These are phyloP conservation scores for Cyclaneusma minus DNA, from an alignment of 2,329 filamentous ascomycete species.

Conservation along the genomic window DNA sequence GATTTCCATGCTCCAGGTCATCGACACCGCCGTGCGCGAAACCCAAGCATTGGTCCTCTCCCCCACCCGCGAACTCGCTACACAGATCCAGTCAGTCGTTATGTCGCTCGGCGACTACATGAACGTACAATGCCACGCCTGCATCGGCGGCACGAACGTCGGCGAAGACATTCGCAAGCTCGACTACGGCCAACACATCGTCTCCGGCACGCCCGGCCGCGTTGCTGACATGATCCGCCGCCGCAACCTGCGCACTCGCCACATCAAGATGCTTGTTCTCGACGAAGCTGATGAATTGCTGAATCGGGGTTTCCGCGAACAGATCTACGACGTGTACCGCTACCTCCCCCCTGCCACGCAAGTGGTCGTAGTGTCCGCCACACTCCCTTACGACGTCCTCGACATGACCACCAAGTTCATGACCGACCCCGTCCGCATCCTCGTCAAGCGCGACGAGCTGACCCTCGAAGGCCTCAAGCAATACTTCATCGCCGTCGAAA, in stretches of 20 bases:
- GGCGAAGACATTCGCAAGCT: constrained; percentile 96
- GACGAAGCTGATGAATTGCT: constrained; percentile 68
- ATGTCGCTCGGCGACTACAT: constrained; percentile 99
- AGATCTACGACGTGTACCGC: constrained; percentile 98
- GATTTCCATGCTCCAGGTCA: constrained; percentile 90
- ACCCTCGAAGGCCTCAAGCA: constrained; percentile 96
- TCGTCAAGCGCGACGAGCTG: constrained; percentile 97
- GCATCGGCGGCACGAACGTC: constrained; percentile 95
- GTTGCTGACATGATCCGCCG: constrained; percentile 76
- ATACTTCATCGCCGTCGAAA: constrained; percentile 98
- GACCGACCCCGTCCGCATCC: constrained; percentile 90
- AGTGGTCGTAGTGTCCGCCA: constrained; percentile 95
- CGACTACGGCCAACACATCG: constrained; percentile 93
- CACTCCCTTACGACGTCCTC: constrained; percentile 90
- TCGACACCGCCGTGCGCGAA: constrained; percentile 83
- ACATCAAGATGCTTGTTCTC: constrained; percentile 67
- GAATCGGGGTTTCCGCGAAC: constrained; percentile 91
- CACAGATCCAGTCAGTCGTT: constrained; percentile 95
- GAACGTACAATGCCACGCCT: constrained; percentile 98
- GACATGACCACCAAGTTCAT: constrained; percentile 99
- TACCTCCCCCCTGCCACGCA: constrained; percentile 93
- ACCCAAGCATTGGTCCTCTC: constrained; percentile 92
- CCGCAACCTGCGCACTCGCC: constrained; percentile 53
- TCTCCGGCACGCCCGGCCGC: constrained; percentile 92
- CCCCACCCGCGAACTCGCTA: constrained; percentile 89